Evolutionary conservation across 129 eudicot genomes (phyloP).

Genomic region (Helianthus tuberosus): DNA sequence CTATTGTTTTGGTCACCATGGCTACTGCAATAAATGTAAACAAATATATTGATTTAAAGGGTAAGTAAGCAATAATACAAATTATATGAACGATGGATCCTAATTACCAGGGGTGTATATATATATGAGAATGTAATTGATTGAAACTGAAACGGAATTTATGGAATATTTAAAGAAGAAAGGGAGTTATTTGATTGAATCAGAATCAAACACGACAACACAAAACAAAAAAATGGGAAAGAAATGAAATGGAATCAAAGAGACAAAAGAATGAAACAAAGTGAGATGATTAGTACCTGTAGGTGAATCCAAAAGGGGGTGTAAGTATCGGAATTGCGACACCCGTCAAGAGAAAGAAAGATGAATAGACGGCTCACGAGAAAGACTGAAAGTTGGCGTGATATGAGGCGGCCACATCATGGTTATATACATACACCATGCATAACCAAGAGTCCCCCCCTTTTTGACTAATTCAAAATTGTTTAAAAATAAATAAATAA

Average conservation of each 20-base stretch:
- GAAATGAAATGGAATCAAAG: not conserved
- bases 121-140: not conserved
- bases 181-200: not conserved
- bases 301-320: slow-evolving; percentile 13
- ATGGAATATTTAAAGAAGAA: no score
- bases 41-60: not conserved
- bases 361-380: slow-evolving; percentile 19
- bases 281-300: no score
- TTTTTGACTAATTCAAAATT: not conserved
- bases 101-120: slow-evolving; percentile 6
- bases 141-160: no score
- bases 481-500: no score
- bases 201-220: slow-evolving; percentile 18
- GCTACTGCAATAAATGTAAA: slow-evolving; percentile 33
- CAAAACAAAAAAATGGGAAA: not conserved
- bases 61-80: slow-evolving; percentile 9
- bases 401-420: slow-evolving; percentile 30
- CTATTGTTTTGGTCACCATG: slow-evolving; percentile 79
- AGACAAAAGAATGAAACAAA: not conserved
- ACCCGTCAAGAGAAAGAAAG: not conserved
- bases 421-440: not conserved
- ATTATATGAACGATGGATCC: slow-evolving; percentile 20
- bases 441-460: not conserved
- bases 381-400: slow-evolving; percentile 26
- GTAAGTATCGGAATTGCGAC: not conserved